phyloP scores from a whole-genome alignment of 2,329 filamentous ascomycete species.

The Cladosporium austrohemisphaericum region DNA sequence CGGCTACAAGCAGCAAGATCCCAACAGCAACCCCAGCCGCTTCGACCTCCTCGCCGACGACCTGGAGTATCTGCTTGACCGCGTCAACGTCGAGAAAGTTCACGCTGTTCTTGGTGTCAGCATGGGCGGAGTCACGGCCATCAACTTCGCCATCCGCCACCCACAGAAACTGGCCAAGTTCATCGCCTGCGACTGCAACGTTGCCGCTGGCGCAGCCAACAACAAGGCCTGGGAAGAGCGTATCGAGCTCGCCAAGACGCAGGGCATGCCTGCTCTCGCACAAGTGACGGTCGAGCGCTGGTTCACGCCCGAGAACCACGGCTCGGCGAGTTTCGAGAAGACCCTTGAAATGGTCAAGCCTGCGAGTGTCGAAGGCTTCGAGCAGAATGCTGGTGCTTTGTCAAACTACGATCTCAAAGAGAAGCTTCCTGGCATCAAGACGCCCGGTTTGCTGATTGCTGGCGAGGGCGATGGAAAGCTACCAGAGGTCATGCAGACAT shows the following conservation, averaged over 20 bases:
- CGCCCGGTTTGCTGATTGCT: slow-evolving; percentile 65
- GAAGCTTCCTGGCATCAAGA: slow-evolving; percentile 51
- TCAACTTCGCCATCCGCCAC: slow-evolving; percentile 67
- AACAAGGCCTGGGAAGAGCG: slow-evolving; percentile 76
- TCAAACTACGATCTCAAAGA: slow-evolving; percentile 67
- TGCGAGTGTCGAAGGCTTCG: slow-evolving; percentile 69
- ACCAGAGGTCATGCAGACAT: slow-evolving; percentile 69
- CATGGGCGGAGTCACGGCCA: slow-evolving; percentile 73
- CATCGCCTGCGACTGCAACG: slow-evolving; percentile 76
- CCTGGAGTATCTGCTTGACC: slow-evolving; percentile 61
- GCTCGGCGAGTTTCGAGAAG: slow-evolving; percentile 51
- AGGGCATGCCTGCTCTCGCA: slow-evolving; percentile 53
- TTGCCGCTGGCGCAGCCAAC: slow-evolving; percentile 67
- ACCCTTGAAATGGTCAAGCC: slow-evolving; percentile 66
- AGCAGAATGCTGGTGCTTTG: slow-evolving; percentile 63
- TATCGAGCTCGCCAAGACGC: slow-evolving; percentile 54
- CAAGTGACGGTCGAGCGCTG: slow-evolving; percentile 69
- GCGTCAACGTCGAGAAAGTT: slow-evolving; percentile 64
- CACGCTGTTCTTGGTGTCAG: slow-evolving; percentile 71
- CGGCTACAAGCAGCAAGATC: slow-evolving; percentile 53
- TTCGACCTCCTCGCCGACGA: slow-evolving; percentile 67
- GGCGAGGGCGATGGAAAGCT: slow-evolving; percentile 71
- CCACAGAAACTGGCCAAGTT: slow-evolving; percentile 58
- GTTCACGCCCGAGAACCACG: slow-evolving; percentile 64
- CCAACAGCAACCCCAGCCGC: slow-evolving; percentile 43